phyloP scores from a whole-genome alignment of 73 alveolate species.

The Paramecium pentaurelia region DNA sequence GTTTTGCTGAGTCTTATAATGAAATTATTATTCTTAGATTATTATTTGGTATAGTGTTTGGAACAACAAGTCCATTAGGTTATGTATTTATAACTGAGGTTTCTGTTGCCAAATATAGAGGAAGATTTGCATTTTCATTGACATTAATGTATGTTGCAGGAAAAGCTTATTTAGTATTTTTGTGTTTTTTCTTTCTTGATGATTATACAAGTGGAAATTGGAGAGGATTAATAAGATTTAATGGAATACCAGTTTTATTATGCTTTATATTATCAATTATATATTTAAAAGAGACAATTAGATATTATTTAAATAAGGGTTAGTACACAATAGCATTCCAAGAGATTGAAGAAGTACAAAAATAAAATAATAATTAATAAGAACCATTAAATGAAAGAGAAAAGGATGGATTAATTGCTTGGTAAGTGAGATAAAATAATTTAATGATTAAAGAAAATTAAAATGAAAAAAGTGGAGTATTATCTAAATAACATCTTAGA shows the following conservation, averaged over 20 bases:
- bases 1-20: background rate
- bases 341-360: background rate
- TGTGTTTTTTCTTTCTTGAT: slow-evolving; percentile 17
- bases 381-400: background rate
- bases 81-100: slow-evolving; percentile 31
- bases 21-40: background rate
- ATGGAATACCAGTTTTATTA: background rate
- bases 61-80: slow-evolving; percentile 22
- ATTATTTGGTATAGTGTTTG: slow-evolving; percentile 6
- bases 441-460: background rate
- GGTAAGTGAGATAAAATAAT: background rate
- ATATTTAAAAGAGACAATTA: background rate
- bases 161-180: background rate
- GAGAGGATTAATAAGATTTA: slow-evolving; percentile 38
- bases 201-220: slow-evolving; percentile 30
- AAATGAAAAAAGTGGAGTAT: background rate
- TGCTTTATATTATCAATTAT: background rate
- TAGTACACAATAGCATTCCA: background rate
- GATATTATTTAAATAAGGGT: background rate
- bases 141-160: slow-evolving; percentile 26
- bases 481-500: background rate
- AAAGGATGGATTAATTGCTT: slow-evolving; percentile 23
- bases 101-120: slow-evolving; percentile 7
- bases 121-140: slow-evolving; percentile 7
- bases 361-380: background rate